Evolutionary conservation across 306 rosid genomes (phyloP).

Genomic region (Spatholobus suberectus): DNA sequence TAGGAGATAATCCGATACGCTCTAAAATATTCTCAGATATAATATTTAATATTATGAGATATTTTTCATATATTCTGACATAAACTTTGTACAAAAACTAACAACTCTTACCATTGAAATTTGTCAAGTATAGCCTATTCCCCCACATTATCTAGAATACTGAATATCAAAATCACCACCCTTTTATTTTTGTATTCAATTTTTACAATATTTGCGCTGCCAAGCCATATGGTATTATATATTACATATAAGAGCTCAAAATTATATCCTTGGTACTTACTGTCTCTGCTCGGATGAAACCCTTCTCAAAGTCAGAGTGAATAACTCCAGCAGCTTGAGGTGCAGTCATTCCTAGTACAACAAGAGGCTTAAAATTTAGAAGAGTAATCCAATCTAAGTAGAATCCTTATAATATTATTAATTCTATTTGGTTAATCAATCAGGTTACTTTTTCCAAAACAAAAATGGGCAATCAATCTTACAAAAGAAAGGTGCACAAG

Average conservation of each 20-base stretch:
- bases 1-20: not conserved
- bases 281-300: conserved; percentile 97
- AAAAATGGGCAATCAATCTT: conserved; percentile 33
- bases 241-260: conserved; percentile 9
- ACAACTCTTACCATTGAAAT: conserved; percentile 2
- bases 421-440: conserved; percentile 29
- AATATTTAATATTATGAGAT: not conserved
- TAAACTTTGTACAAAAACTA: not conserved
- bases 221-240: conserved; percentile 17
- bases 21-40: not conserved
- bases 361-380: conserved; percentile 41
- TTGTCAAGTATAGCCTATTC: not conserved
- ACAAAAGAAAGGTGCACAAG: not conserved
- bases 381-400: conserved; percentile 12
- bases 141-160: not conserved
- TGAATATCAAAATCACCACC: conserved; percentile 2
- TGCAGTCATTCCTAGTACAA: conserved; percentile 92
- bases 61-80: not conserved
- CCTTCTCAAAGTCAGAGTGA: conserved; percentile 99
- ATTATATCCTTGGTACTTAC: conserved; percentile 54
- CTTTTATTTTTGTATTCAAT: not conserved
- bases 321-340: conserved; percentile 99
- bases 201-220: conserved; percentile 3
- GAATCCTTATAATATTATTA: conserved; percentile 13
- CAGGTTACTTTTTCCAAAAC: not conserved